Evolutionary conservation across 2,329 filamentous ascomycete genomes (phyloP).

Genomic region (Verticillium tricorpus): DNA sequence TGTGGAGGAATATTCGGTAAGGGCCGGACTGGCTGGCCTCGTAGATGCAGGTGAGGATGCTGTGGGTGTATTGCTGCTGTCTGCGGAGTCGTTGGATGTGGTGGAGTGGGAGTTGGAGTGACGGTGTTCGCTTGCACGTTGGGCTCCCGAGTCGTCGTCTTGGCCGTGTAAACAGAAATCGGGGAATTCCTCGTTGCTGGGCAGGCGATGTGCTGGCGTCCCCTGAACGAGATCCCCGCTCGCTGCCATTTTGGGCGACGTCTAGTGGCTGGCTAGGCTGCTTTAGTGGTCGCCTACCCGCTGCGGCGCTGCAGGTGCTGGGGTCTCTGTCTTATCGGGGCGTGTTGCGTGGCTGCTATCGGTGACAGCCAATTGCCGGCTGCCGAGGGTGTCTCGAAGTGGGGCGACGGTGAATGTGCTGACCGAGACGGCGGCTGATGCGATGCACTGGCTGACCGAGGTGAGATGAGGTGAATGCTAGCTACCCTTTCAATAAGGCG

Average conservation of each 20-base stretch:
- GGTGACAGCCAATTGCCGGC: constrained; percentile 10
- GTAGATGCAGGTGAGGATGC: constrained; percentile 19
- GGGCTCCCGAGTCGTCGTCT: background rate
- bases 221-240: constrained; percentile 9
- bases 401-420: background rate
- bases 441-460: background rate
- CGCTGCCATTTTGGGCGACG: constrained; percentile 12
- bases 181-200: constrained; percentile 34
- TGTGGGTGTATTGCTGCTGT: constrained; percentile 13
- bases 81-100: constrained; percentile 8
- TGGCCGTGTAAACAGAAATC: constrained; percentile 38
- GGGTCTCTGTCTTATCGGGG: constrained; percentile 1
- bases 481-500: too few relatives aligned
- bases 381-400: background rate
- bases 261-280: constrained; percentile 11
- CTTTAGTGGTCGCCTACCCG: constrained; percentile 5
- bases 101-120: constrained; percentile 6
- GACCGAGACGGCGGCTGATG: background rate
- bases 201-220: constrained; percentile 16
- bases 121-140: constrained; percentile 5
- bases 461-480: background rate
- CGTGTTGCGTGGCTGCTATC: constrained; percentile 7
- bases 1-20: constrained; percentile 15
- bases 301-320: constrained; percentile 10
- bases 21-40: constrained; percentile 19